Base-by-base conservation (phyloP, 192 early-diverging fungal genomes). In the Backusella parvicylindrica region DNA sequence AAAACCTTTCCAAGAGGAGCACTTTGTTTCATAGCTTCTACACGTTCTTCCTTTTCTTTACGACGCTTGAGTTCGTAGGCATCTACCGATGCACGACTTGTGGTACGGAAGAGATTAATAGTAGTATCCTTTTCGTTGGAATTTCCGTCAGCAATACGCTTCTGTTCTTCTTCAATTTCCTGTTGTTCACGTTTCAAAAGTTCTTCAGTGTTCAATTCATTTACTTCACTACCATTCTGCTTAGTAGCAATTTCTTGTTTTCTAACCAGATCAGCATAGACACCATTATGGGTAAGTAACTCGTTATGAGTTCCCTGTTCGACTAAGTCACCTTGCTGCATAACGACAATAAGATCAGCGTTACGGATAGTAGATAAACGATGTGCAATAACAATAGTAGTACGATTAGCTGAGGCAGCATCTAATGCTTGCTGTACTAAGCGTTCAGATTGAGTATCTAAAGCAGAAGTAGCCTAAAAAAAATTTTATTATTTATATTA, bases 351-450 rank as follows among this genome's bases (percentile, higher is more conserved):
- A 35, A 90, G 73, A 80, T 97, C 91, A 23, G 94, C 91, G 64
- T 95, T 90, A 40, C 88, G 85, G 73, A 98, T 92, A 23, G 97
- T 98, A 53, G 93, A 95, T 35, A 98, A 80, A 37, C 97, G 91
- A 80, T 97, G 90, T 5, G 97, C 97, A 81, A 98, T 92, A 4
- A 94, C 92, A 80, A 98, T 92, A 26, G 95, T 96, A 6, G 95
- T 97, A 60, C 97, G 89, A 74, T 90, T 87, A 32, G 85, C 80
- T 1, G 91, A 66, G 15, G 92, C 94, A 7, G 85, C 83, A 80
- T 97, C 94, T 64, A 97, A 78, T 13, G 96, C 95, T 47, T 90
- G 85, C 77, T 97, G 95, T 4, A 97, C 93, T 9, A 94, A 76
- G 26, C 90, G 86, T 80, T 94, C 94, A 16, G 90, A 89, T 33